Base-by-base conservation (phyloP, 345 rosid species). In the Bruguiera parviflora region DNA sequence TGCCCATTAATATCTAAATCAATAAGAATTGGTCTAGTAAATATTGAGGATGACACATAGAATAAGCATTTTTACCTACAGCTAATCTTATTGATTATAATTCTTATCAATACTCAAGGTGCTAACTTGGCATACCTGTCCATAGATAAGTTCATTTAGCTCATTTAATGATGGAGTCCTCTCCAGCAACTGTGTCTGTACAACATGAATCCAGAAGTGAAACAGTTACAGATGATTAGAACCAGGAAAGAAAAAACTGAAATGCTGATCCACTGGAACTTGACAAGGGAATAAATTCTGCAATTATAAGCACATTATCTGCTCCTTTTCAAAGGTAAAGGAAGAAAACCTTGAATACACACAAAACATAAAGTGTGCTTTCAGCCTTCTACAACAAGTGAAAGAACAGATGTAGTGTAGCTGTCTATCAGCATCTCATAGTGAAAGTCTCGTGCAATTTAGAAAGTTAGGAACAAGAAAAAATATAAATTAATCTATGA, bases 141-240 rank as follows among this genome's bases (percentile, higher is more conserved):
- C 97, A 71, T 89, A 95, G 63, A 95, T 85, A 81, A 95, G 85
- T 74, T 86, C 97, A 72, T 92, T 95, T 76, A 95, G 81, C 75
- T 95, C 99, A 83, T 96, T 92, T 27, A 95, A 86, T 58, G 97
- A 95, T 15, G 99, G 96, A 28, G 92, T 88, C 81, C 90, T 87
- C 92, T 95, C 93, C 79, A 90, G 69, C 69, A 95, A 73, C 53
- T 84, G 81, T 28, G 96, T 92, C 99, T 95, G 84, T 63, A 74
- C 61, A 59, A 69, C 51, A 68, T 67, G 59, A 73, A 68, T 51
- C 29, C 72, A 64, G 0, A 73, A 58, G 69, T 71, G 25, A 61
- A 61, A 64, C 20, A 32, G 73, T 62, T 37, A 53, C 16, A 49
- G 51, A 58, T 70, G 52, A 78, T 66, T 60, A 70, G 43, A 21